Percentiles rank a stretch among this genome's conserved stretches.
Evolutionary conservation across 2,329 filamentous ascomycete species (phyloP).

Genomic region (Penicillium sp.): DNA sequence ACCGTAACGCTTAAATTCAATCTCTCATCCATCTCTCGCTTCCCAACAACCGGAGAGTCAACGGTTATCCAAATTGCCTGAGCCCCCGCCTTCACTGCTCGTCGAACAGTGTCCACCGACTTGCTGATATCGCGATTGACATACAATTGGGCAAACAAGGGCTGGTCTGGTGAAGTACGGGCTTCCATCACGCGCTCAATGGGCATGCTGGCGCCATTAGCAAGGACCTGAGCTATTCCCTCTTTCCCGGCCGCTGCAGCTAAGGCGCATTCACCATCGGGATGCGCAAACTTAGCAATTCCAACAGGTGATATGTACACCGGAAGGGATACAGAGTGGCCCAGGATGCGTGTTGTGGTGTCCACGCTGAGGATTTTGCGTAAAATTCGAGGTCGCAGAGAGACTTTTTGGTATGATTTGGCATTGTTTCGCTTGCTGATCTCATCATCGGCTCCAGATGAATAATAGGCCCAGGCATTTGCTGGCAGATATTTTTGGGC

Average conservation of each 20-base stretch:
- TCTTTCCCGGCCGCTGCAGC: slow-evolving; percentile 41
- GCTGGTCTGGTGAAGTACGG: slow-evolving; percentile 19
- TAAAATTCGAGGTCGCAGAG: slow-evolving; percentile 49
- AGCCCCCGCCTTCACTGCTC: slow-evolving; percentile 28
- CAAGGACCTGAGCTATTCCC: slow-evolving; percentile 38
- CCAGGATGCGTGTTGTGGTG: slow-evolving; percentile 36
- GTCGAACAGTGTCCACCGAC: slow-evolving; percentile 26
- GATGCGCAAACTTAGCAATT: slow-evolving; percentile 46
- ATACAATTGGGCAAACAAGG: slow-evolving; percentile 41
- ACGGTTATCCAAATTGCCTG: slow-evolving; percentile 36
- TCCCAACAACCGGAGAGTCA: slow-evolving; percentile 35
- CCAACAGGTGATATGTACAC: slow-evolving; percentile 45
- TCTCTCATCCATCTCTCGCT: slow-evolving; percentile 34
- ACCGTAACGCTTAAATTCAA: slow-evolving; percentile 23
- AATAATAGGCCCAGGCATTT: slow-evolving; percentile 46
- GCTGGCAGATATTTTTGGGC: slow-evolving; percentile 30
- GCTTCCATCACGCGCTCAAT: slow-evolving; percentile 40
- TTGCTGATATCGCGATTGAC: slow-evolving; percentile 33
- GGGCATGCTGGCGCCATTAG: slow-evolving; percentile 42
- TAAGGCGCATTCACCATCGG: slow-evolving; percentile 45
- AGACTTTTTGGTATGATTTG: slow-evolving; percentile 46
- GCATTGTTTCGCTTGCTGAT: slow-evolving; percentile 47
- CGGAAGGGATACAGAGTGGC: slow-evolving; percentile 35
- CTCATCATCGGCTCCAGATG: slow-evolving; percentile 52
- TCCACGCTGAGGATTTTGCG: slow-evolving; percentile 40